Percentiles rank a stretch among this genome's conserved stretches.
These are phyloP conservation scores for Thielaviopsis euricoi DNA, from an alignment of 2,329 filamentous ascomycete genomes.

Conservation along the genomic window DNA sequence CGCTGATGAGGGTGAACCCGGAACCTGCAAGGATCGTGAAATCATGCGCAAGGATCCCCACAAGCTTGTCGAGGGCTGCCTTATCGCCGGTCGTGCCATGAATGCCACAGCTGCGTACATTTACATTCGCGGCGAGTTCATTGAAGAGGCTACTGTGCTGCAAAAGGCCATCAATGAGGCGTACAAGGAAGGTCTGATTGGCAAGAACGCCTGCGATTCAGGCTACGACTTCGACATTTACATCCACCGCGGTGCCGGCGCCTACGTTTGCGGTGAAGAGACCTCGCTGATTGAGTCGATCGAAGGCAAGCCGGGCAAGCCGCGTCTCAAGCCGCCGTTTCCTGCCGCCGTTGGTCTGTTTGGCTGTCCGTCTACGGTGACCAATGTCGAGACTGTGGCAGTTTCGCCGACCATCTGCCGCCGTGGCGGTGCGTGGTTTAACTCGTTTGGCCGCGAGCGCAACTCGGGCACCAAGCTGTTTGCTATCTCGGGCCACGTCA, in stretches of 20 bases:
- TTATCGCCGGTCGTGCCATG: conserved; percentile 93
- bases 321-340: conserved; percentile 95
- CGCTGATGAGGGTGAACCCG: conserved; percentile 94
- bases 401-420: conserved; percentile 92
- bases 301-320: conserved; percentile 97
- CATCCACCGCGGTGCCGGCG: conserved; percentile 89
- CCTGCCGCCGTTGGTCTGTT: conserved; percentile 94
- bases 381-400: conserved; percentile 94
- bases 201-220: conserved; percentile 93
- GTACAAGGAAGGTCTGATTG: conserved; percentile 84
- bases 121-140: conserved; percentile 97
- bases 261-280: conserved; percentile 96
- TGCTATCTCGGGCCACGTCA: conserved; percentile 97
- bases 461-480: conserved; percentile 97
- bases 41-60: conserved; percentile 99
- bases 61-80: conserved; percentile 94
- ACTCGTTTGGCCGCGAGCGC: conserved; percentile 80
- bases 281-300: conserved; percentile 96
- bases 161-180: conserved; percentile 96
- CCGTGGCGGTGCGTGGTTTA: conserved; percentile 85
- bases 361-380: conserved; percentile 92
- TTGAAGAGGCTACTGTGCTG: conserved; percentile 83
- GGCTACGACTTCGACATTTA: conserved; percentile 98
- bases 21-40: conserved; percentile 98
- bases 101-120: conserved; percentile 98